phyloP scores from a whole-genome alignment of 768 basidiomycete genomes.

The Chalciporus pseudorubinellus region DNA sequence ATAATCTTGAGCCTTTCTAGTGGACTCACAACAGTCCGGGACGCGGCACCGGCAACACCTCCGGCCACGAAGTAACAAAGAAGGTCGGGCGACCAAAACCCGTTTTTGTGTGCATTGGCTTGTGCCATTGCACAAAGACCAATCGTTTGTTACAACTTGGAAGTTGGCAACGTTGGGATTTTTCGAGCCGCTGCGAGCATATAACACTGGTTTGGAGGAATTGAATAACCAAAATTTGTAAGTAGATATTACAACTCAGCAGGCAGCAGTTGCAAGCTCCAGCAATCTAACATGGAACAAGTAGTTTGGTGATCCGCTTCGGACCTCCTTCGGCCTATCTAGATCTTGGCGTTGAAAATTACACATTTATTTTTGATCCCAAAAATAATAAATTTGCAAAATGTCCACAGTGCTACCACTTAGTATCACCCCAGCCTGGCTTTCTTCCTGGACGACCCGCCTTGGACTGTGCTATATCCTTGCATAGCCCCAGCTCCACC shows the following conservation, averaged over 20 bases:
- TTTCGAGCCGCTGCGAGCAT: conserved; percentile 1
- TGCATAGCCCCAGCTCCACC: conserved; percentile 44
- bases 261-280: neutral
- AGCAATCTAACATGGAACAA: no score
- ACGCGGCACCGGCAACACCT: conserved; percentile 60
- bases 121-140: conserved; percentile 20
- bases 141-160: conserved; percentile 7
- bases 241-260: neutral
- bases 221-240: neutral
- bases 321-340: no score
- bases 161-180: conserved; percentile 4
- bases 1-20: conserved; percentile 95
- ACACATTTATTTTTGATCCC: no score
- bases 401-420: no score
- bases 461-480: conserved; percentile 31
- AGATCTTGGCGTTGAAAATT: no score
- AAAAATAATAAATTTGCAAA: no score
- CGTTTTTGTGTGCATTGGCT: conserved; percentile 25
- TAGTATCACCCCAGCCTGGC: conserved; percentile 53
- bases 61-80: conserved; percentile 55
- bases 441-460: conserved; percentile 55
- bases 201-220: conserved; percentile 13
- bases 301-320: no score
- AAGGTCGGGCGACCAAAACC: conserved; percentile 31
- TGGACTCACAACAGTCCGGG: conserved; percentile 89